A percentile compares a stretch with the other conserved stretches of the same genome.
These are phyloP conservation scores for Hyaloscypha finlandica DNA, from an alignment of 495 filamentous ascomycete species.

Conservation along the genomic window DNA sequence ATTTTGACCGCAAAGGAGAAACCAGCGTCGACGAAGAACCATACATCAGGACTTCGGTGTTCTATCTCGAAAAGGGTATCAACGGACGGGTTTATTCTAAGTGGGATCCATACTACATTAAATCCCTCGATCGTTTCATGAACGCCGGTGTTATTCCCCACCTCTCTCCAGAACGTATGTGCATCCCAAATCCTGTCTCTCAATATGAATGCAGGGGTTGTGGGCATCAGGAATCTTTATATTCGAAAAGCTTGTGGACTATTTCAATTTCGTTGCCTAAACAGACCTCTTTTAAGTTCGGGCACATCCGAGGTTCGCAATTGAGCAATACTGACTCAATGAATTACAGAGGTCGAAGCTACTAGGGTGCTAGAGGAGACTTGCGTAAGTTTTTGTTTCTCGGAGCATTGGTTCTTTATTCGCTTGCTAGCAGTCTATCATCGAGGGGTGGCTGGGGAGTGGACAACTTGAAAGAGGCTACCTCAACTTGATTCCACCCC, in stretches of 20 bases:
- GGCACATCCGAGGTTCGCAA: not conserved
- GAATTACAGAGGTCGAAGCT: conserved; percentile 52
- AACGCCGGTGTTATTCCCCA: conserved; percentile 66
- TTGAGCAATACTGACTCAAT: not conserved
- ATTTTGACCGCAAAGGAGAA: conserved; percentile 94
- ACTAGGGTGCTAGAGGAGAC: conserved; percentile 66
- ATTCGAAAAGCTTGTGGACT: not conserved
- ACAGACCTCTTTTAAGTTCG: not conserved
- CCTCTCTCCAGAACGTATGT: conserved; percentile 53
- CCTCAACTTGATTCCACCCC: not conserved
- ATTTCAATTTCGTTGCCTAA: not conserved
- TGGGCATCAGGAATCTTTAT: not conserved
- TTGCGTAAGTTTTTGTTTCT: conserved; percentile 37
- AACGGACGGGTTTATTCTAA: conserved; percentile 53
- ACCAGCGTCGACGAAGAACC: conserved; percentile 70
- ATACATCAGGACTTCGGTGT: conserved; percentile 70
- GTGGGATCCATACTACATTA: conserved; percentile 82
- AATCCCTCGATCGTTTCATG: conserved; percentile 65
- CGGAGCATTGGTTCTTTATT: not conserved
- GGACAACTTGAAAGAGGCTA: not conserved
- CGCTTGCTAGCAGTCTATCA: too few relatives aligned
- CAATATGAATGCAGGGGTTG: not conserved
- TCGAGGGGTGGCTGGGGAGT: too few relatives aligned
- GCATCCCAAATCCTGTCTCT: not conserved
- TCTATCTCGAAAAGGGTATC: conserved; percentile 66